Evolutionary conservation across 2,329 filamentous ascomycete species (phyloP).

Genomic region (Hortaea werneckii): DNA sequence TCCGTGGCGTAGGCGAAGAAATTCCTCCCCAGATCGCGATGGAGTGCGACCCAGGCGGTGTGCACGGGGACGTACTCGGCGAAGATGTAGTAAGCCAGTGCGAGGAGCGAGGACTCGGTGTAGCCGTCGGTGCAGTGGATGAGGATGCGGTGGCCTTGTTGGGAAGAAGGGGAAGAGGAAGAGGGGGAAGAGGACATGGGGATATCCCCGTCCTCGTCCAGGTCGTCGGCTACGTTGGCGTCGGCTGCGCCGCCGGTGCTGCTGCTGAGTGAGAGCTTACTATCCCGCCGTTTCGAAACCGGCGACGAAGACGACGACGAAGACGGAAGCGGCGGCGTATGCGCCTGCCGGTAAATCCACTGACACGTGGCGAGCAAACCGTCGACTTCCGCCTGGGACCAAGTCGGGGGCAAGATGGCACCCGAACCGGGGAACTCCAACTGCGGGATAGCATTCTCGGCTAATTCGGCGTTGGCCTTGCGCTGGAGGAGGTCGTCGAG

Average conservation of each 20-base stretch:
- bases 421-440: conserved; percentile 89
- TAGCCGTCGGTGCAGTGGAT: conserved; percentile 95
- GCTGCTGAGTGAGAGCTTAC: conserved; percentile 30
- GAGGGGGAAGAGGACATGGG: neutral
- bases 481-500: conserved; percentile 46
- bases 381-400: conserved; percentile 73
- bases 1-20: conserved; percentile 95
- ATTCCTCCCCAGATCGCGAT: conserved; percentile 71
- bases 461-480: conserved; percentile 5
- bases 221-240: conserved; percentile 36
- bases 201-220: conserved; percentile 1
- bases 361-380: conserved; percentile 76
- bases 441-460: conserved; percentile 36
- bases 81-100: conserved; percentile 87
- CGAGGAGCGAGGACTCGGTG: conserved; percentile 84
- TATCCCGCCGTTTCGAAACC: conserved; percentile 28
- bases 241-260: conserved; percentile 45
- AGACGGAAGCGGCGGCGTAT: conserved; percentile 28
- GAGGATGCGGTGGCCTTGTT: conserved; percentile 55
- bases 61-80: conserved; percentile 71
- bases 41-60: conserved; percentile 78
- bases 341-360: conserved; percentile 79
- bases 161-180: conserved; percentile 10
- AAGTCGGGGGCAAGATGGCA: conserved; percentile 77
- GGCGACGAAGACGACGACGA: conserved; percentile 9